phyloP scores from a whole-genome alignment of 139 green algal species.

The Coelastrella sp. region DNA sequence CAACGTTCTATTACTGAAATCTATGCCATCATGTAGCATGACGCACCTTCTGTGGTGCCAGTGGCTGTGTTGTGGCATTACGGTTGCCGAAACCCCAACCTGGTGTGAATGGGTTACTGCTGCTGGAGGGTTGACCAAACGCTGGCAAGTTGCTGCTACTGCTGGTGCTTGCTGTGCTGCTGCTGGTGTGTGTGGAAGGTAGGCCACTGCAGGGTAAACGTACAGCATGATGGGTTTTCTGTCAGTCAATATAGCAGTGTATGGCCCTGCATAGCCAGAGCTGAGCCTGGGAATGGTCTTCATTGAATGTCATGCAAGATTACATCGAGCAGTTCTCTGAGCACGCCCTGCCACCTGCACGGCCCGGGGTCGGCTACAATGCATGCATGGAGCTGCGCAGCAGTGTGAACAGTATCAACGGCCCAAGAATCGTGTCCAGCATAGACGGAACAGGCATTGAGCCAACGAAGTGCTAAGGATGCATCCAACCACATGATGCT shows the following conservation, averaged over 20 bases:
- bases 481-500: no score
- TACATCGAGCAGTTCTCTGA: no score
- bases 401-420: no score
- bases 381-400: no score
- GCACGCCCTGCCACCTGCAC: no score
- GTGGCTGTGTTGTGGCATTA: constrained; percentile 58
- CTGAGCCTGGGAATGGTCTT: no score
- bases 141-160: constrained; percentile 20
- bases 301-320: no score
- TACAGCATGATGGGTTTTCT: not conserved
- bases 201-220: constrained; percentile 21
- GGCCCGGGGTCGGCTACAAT: no score
- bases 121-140: constrained; percentile 12
- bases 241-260: not conserved
- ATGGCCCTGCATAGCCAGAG: not conserved
- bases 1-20: no score
- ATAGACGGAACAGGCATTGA: no score
- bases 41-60: constrained; percentile 59
- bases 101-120: constrained; percentile 35
- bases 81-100: constrained; percentile 34
- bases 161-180: constrained; percentile 2
- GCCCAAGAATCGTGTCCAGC: no score
- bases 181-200: not conserved
- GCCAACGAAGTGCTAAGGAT: no score
- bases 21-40: not conserved